These are phyloP conservation scores for Taiozyma onychis DNA, from an alignment of 1,139 yeast genomes.

Conservation along the genomic window DNA sequence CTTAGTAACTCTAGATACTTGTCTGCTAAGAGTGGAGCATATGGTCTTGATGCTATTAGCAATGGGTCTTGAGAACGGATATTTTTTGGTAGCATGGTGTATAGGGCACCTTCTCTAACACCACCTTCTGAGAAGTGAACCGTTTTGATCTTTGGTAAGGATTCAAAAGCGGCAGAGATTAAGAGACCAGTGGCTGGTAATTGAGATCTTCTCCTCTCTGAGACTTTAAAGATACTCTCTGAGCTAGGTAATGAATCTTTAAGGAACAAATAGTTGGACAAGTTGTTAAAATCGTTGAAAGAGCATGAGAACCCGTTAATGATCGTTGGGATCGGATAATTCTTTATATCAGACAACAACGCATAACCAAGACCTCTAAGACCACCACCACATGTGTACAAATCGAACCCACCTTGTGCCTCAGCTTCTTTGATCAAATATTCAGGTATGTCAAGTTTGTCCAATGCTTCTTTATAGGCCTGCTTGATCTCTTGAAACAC, in stretches of 20 bases:
- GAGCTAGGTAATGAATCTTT: slow-evolving; percentile 27
- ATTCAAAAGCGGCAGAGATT: slow-evolving; percentile 52
- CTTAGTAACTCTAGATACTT: slow-evolving; percentile 44
- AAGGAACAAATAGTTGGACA: slow-evolving; percentile 43
- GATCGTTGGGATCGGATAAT: slow-evolving; percentile 54
- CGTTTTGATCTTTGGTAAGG: slow-evolving; percentile 51
- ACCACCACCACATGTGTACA: slow-evolving; percentile 66
- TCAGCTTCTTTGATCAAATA: slow-evolving; percentile 41
- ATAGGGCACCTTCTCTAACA: slow-evolving; percentile 64
- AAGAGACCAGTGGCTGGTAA: slow-evolving; percentile 59
- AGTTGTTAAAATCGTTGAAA: slow-evolving; percentile 39
- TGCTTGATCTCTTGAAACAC: slow-evolving; percentile 42
- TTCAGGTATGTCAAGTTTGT: slow-evolving; percentile 38
- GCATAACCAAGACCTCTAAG: slow-evolving; percentile 59
- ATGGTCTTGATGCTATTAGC: slow-evolving; percentile 55
- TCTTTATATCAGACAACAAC: slow-evolving; percentile 43
- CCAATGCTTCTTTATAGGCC: slow-evolving; percentile 42
- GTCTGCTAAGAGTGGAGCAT: slow-evolving; percentile 53
- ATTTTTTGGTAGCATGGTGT: slow-evolving; percentile 48
- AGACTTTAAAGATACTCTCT: slow-evolving; percentile 48
- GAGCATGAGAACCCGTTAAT: slow-evolving; percentile 60
- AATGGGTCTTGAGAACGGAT: slow-evolving; percentile 59
- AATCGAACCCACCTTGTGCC: slow-evolving; percentile 48
- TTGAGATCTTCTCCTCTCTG: slow-evolving; percentile 55
- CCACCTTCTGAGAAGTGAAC: slow-evolving; percentile 68